A percentile compares a stretch with the other conserved stretches of the same genome.
Conservation (phyloP, 257 asterid species). For the Gentiana dahurica region DNA sequence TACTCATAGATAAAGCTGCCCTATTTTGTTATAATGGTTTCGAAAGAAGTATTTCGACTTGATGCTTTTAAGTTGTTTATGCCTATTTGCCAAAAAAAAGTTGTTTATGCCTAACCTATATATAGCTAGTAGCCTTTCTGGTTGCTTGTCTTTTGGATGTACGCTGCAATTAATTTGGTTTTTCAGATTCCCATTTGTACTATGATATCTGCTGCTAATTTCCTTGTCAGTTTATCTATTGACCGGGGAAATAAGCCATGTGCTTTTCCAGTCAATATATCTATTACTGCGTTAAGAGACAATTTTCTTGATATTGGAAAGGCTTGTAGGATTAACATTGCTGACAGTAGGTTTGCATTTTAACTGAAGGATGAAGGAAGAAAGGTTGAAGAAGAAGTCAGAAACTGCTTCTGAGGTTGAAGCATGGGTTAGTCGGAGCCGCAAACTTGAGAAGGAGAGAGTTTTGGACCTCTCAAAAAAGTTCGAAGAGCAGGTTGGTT, state of each 20-base stretch:
- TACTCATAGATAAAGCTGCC: too few relatives aligned
- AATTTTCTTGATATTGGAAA: neutral
- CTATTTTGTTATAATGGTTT: too few relatives aligned
- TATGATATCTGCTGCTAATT: too few relatives aligned
- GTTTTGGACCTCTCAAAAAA: constrained; percentile 70
- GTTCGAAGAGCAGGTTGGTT: constrained; percentile 85
- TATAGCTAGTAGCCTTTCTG: neutral
- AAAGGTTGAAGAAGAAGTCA: constrained; percentile 56
- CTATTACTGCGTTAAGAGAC: neutral
- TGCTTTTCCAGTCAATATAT: neutral
- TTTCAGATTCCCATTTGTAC: too few relatives aligned
- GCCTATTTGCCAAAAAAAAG: too few relatives aligned
- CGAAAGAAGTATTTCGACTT: too few relatives aligned
- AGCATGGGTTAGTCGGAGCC: constrained; percentile 76
- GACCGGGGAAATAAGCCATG: too few relatives aligned
- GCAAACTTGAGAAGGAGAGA: constrained; percentile 71
- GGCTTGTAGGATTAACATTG: neutral
- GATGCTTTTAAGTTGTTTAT: too few relatives aligned
- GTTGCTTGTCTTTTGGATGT: neutral
- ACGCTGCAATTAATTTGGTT: neutral
- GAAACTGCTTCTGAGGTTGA: constrained; percentile 75
- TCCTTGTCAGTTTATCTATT: too few relatives aligned
- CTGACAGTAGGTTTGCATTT: neutral
- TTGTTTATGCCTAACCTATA: neutral
- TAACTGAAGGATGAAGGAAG: constrained; percentile 44